Conservation (phyloP, 2,329 filamentous ascomycete species). For the Leptodontidium sp. region DNA sequence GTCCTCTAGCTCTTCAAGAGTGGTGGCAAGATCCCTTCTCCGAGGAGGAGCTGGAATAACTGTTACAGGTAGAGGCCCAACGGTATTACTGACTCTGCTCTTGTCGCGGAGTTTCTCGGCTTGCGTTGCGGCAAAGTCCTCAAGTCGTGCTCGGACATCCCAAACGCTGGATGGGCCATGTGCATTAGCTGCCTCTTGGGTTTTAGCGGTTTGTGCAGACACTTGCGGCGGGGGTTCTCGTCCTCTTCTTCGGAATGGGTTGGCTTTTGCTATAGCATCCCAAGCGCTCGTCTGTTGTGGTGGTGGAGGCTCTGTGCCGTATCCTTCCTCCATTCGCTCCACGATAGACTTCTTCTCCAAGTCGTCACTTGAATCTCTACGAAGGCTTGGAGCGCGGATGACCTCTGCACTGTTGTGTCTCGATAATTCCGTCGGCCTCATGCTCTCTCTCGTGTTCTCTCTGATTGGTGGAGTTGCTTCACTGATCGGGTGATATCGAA, state of each 20-base stretch:
- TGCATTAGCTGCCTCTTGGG: slow-evolving; percentile 28
- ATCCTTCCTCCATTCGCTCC: slow-evolving; percentile 31
- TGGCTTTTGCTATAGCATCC: slow-evolving; percentile 39
- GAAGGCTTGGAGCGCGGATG: slow-evolving; percentile 21
- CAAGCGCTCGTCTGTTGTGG: slow-evolving; percentile 30
- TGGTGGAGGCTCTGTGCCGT: slow-evolving; percentile 20
- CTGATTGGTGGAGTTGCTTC: slow-evolving; percentile 45
- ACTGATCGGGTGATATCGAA: slow-evolving; percentile 66
- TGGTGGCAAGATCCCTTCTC: slow-evolving; percentile 63
- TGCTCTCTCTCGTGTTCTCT: slow-evolving; percentile 21
- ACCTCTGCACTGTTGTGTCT: slow-evolving; percentile 42
- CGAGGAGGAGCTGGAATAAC: slow-evolving; percentile 69
- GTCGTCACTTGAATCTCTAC: slow-evolving; percentile 31
- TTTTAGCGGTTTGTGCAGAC: slow-evolving; percentile 40
- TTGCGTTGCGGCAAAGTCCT: slow-evolving; percentile 68
- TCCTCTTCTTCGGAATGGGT: slow-evolving; percentile 42
- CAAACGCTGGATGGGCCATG: slow-evolving; percentile 51
- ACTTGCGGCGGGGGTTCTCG: slow-evolving; percentile 46
- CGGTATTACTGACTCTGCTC: slow-evolving; percentile 58
- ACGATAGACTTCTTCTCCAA: slow-evolving; percentile 39
- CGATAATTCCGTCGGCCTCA: slow-evolving; percentile 23
- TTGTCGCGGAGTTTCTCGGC: slow-evolving; percentile 67
- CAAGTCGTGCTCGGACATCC: slow-evolving; percentile 64
- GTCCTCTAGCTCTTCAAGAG: slow-evolving; percentile 57
- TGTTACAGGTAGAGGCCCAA: slow-evolving; percentile 63